Evolutionary conservation across 2,329 filamentous ascomycete species (phyloP), one percentile per base, ranked within the genome.

Genomic region (Tolypocladium ovalisporum): DNA sequence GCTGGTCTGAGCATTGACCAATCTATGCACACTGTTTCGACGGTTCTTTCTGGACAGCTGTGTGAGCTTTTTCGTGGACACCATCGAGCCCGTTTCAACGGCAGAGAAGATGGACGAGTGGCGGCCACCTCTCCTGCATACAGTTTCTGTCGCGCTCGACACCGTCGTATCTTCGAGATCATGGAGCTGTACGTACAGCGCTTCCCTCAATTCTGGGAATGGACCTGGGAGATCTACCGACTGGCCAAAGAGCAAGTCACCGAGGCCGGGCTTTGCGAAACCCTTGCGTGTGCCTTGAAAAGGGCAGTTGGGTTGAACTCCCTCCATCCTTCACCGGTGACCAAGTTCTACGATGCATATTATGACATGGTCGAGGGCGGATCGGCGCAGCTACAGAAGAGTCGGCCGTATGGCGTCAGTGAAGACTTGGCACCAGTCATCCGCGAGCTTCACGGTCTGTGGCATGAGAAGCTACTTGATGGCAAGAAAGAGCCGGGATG

Each of bases 1-100:
- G 56, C 36, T 22, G 57, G 39, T 9, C 40, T 51, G 13, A 40
- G n/a, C 32, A 52, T 60, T 8, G 35, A 55, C 2, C 35, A 52
- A 22, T 22, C 54, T 5, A 17, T 60, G 2, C 27, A 17, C 22
- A 57, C 59, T 24, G 49, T 58, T 29, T 54, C 59, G 13, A 60
- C 54, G 10, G 44, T 60, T 5, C 47, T 60, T 1, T 54, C 59
- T 5, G 54, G 57, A 13, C 52, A 53, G 34, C 55, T 58, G 4
- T 60, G 59, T 52, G 59, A 58, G 59, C 24, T 55, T 13, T 56
- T 60, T 53, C 55, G 57, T 19, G 55, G 57, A 37, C 59, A 60
- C 39, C 52, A 55, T 36, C 59, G 57, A 29, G 57, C 57, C 8
- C 52, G 59, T 1, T 40, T 58, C 36, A 35, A 32, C 1, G 54